Evolutionary conservation across 345 rosid genomes (phyloP).

Genomic region (Cardamine occulta): DNA sequence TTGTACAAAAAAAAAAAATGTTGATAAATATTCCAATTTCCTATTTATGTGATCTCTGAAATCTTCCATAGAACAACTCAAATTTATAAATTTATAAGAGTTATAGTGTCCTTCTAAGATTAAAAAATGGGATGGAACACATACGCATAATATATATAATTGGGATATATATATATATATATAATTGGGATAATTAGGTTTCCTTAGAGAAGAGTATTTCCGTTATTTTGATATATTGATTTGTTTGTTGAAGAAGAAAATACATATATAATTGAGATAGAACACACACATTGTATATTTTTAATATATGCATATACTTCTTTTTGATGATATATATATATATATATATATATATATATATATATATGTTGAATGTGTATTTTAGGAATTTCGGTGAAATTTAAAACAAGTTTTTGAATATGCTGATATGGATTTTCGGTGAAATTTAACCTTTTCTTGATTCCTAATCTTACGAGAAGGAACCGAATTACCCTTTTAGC

Average conservation of each 20-base stretch:
- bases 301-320: background rate
- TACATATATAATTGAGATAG: too few relatives aligned
- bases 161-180: background rate
- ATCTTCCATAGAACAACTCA: background rate
- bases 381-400: too few relatives aligned
- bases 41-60: background rate
- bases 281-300: too few relatives aligned
- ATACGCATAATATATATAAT: background rate
- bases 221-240: too few relatives aligned
- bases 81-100: background rate
- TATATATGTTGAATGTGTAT: too few relatives aligned
- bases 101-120: background rate
- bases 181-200: too few relatives aligned
- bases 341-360: too few relatives aligned
- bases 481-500: too few relatives aligned
- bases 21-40: background rate
- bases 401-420: conserved; percentile 27
- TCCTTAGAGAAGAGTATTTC: too few relatives aligned
- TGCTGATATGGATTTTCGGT: conserved; percentile 27
- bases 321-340: background rate
- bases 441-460: conserved; percentile 15
- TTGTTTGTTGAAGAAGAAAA: too few relatives aligned
- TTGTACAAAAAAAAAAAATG: too few relatives aligned
- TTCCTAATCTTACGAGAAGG: conserved; percentile 27
- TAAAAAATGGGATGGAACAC: background rate